Evolutionary conservation across 768 basidiomycete genomes (phyloP), one percentile per base, ranked within the genome.

Genomic region (Termitomyces sp.): DNA sequence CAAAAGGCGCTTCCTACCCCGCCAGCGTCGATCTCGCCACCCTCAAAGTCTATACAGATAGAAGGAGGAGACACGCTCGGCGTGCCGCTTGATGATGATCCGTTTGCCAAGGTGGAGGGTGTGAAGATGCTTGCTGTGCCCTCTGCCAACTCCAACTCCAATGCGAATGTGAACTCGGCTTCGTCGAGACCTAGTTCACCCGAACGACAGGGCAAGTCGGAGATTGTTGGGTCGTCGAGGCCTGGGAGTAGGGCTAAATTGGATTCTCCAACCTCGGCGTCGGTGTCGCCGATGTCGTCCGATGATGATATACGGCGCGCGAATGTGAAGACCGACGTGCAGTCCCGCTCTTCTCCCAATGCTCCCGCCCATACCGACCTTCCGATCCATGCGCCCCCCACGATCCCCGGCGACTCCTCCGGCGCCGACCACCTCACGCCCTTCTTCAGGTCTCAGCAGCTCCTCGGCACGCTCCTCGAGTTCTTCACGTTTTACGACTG

Each of bases 401-500:
- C 65, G 3, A 69, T 78, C 23, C 64, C 67, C 25, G 73, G 72
- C 16, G 60, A 62, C 23, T 52, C 54, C 19, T 64, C 58, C 37
- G 59, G 41, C 21, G 57, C 58, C 41, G 62, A 66, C 67, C 45
- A 67, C 58, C 59, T 94, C 34, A 67, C 73, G n/a, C 61, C 69
- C 5, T 87, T 88, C 67, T 66, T 93, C 37, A 63, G 77, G 7
- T 69, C 83, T 45, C 74, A 80, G 0, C 70, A 71, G 34, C 68
- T 92, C 14, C 73, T 94, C 7, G 67, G 73, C 0, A 61, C 67
- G 6, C 66, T 93, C 25, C 71, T 94, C n/a, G 64, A 68, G 4
- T 85, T 80, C 64, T 64, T 92, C 52, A 73, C 83, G n/a, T 94
- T 89, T 63, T 79, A 76, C 55, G 88, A 92, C 42, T 91, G 88